Conservation (phyloP, 768 basidiomycete genomes). For the Trametes meyenii region DNA sequence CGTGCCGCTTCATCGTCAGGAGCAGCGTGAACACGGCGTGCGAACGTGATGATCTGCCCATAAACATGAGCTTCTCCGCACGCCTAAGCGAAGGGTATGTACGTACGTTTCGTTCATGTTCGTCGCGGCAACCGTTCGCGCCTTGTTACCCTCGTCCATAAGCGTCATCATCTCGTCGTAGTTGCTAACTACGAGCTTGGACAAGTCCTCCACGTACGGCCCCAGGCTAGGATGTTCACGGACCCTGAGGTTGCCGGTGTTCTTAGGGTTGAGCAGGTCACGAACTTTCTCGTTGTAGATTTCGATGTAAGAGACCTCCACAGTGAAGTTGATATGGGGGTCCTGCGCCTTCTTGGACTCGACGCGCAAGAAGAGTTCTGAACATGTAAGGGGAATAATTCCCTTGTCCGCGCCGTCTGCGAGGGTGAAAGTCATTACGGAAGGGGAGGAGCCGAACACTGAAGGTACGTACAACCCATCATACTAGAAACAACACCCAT, state of each 20-base stretch:
- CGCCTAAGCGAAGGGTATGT: not conserved
- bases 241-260: constrained; percentile 93
- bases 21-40: constrained; percentile 98
- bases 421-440: constrained; percentile 1
- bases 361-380: constrained; percentile 88
- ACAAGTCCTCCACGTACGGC: constrained; percentile 98
- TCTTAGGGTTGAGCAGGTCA: constrained; percentile 96
- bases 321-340: constrained; percentile 76
- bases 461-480: constrained; percentile 82
- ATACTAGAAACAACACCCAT: constrained; percentile 54
- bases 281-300: constrained; percentile 99
- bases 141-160: constrained; percentile 99
- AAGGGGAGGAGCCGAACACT: constrained; percentile 14
- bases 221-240: constrained; percentile 95
- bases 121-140: constrained; percentile 96
- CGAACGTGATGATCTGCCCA: constrained; percentile 83
- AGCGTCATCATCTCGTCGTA: constrained; percentile 98
- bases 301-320: constrained; percentile 99
- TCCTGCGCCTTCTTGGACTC: constrained; percentile 62
- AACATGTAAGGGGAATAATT: constrained; percentile 95
- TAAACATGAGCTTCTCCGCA: not conserved
- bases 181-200: constrained; percentile 86
- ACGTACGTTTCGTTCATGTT: constrained; percentile 98
- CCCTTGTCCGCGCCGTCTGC: constrained; percentile 94
- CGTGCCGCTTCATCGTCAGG: constrained; percentile 89